Conservation (phyloP, 805 yeast genomes). For the Blastobotrys americana region DNA sequence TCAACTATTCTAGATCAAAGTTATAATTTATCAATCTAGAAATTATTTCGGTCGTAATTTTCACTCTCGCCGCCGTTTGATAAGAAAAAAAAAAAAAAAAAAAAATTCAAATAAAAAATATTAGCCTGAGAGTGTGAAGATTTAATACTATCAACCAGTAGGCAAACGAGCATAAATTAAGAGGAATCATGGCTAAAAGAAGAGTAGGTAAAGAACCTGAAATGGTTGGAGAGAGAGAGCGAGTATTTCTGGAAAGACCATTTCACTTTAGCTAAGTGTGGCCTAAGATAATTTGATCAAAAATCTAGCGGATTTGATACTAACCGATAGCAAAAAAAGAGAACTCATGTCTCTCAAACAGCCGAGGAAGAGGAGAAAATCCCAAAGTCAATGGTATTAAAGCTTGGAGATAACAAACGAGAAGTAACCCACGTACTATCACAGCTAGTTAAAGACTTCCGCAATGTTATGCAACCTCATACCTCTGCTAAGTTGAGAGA, state of each 20-base stretch:
- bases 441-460: constrained; percentile 79
- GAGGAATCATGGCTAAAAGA: constrained; percentile 42
- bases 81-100: background rate
- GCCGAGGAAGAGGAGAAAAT: constrained; percentile 64
- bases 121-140: no score
- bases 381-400: constrained; percentile 91
- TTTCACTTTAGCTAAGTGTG: background rate
- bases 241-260: background rate
- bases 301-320: background rate
- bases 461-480: constrained; percentile 92
- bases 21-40: no score
- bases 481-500: constrained; percentile 86
- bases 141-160: no score
- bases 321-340: constrained; percentile 44
- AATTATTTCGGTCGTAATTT: no score
- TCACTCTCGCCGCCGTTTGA: no score
- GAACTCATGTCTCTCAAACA: constrained; percentile 68
- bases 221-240: background rate
- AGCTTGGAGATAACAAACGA: constrained; percentile 60
- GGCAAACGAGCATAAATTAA: background rate
- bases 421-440: constrained; percentile 71
- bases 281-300: background rate
- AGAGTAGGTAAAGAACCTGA: constrained; percentile 32
- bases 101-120: no score
- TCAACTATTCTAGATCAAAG: no score